A percentile compares a stretch with the other conserved stretches of the same genome.
phyloP scores from a whole-genome alignment of 106 monocot species.

The Posidonia australis region DNA sequence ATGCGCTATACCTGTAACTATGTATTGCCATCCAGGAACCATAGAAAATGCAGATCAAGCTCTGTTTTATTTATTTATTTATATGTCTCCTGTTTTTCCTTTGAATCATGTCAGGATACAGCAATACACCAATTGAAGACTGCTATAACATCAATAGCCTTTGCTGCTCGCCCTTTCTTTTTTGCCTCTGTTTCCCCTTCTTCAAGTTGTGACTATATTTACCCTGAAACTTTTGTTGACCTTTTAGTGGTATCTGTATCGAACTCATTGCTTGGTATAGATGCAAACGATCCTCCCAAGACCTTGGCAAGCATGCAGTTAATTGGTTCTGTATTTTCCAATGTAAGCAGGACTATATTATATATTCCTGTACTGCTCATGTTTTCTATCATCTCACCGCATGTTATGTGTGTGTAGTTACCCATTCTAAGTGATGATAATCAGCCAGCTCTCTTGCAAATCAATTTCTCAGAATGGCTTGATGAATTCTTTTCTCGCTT shows the following conservation, averaged over 20 bases:
- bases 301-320: slow-evolving; percentile 97
- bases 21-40: not conserved
- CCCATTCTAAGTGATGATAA: slow-evolving; percentile 37
- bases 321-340: slow-evolving; percentile 89
- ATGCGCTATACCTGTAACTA: not conserved
- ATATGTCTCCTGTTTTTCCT: not conserved
- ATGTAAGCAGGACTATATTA: slow-evolving; percentile 44
- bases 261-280: slow-evolving; percentile 93
- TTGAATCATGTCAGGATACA: slow-evolving; percentile 50
- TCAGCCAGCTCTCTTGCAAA: slow-evolving; percentile 41
- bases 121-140: slow-evolving; percentile 97
- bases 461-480: slow-evolving; percentile 83
- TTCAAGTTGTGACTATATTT: slow-evolving; percentile 19
- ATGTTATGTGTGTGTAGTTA: slow-evolving; percentile 33
- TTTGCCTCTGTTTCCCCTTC: slow-evolving; percentile 38
- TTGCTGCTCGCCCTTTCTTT: slow-evolving; percentile 63
- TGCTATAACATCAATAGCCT: slow-evolving; percentile 87
- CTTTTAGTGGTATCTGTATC: slow-evolving; percentile 63
- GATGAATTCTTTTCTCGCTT: slow-evolving; percentile 92
- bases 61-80: not conserved
- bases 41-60: not conserved
- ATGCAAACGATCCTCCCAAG: slow-evolving; percentile 99
- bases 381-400: not conserved
- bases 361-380: not conserved
- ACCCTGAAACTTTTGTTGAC: slow-evolving; percentile 30